These are phyloP conservation scores for Ogataea glucozyma DNA, from an alignment of 805 yeast genomes.

Conservation along the genomic window DNA sequence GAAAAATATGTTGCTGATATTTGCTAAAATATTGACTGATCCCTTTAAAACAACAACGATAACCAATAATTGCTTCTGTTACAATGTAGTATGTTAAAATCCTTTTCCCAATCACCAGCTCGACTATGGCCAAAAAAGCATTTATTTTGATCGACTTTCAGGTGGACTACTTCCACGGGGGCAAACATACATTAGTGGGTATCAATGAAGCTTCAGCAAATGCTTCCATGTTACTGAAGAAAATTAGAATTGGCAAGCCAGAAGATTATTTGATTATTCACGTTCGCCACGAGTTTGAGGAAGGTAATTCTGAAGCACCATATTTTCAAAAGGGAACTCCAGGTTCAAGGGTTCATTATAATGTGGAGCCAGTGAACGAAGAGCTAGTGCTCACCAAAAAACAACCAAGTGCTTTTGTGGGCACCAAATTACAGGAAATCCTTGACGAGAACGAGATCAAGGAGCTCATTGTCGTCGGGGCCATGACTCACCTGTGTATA, in stretches of 20 bases:
- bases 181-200: constrained; percentile 6
- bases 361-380: constrained; percentile 1
- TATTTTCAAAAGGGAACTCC: constrained; percentile 5
- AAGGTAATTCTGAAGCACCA: constrained; percentile 2
- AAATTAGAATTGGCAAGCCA: neutral
- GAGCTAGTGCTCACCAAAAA: constrained; percentile 11
- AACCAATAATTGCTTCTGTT: too few species aligned
- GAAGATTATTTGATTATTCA: constrained; percentile 7
- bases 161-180: constrained; percentile 11
- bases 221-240: constrained; percentile 6
- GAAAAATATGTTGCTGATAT: too few species aligned
- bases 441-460: constrained; percentile 3
- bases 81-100: too few species aligned
- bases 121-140: constrained; percentile 5
- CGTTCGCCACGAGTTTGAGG: constrained; percentile 7
- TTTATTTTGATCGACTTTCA: constrained; percentile 9
- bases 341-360: constrained; percentile 7
- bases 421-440: constrained; percentile 5
- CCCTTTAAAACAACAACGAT: too few species aligned
- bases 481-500: constrained; percentile 12
- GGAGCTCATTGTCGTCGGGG: constrained; percentile 8
- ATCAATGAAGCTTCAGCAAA: constrained; percentile 8
- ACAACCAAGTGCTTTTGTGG: constrained; percentile 7
- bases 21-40: too few species aligned
- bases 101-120: neutral